Percentiles rank a stretch among this genome's conserved stretches.
phyloP scores from a whole-genome alignment of 2,329 filamentous ascomycete species.

The Ophiostoma piceae region DNA sequence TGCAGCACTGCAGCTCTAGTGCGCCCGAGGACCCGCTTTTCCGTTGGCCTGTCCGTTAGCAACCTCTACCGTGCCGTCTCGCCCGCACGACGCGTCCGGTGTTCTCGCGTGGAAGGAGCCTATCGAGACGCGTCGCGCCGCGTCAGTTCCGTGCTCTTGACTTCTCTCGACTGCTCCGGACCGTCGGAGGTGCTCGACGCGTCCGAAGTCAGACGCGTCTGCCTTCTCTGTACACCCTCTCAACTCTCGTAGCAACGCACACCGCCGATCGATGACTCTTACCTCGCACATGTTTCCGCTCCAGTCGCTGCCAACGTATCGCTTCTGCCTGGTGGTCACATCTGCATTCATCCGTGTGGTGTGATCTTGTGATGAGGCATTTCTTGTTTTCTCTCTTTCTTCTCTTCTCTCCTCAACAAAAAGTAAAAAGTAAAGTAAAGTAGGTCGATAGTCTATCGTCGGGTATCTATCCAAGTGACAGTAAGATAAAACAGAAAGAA shows the following conservation, averaged over 20 bases:
- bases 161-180: background rate
- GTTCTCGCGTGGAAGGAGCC: background rate
- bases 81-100: conserved; percentile 17
- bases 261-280: conserved; percentile 5
- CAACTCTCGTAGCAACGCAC: background rate
- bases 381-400: background rate
- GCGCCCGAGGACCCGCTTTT: conserved; percentile 12
- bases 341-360: background rate
- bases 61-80: background rate
- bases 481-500: background rate
- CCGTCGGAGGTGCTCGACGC: conserved; percentile 6
- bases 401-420: too few species aligned
- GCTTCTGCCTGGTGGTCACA: background rate
- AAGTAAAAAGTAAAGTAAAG: background rate
- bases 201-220: background rate
- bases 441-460: background rate
- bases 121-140: conserved; percentile 19
- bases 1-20: conserved; percentile 15
- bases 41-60: background rate
- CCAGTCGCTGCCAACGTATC: background rate
- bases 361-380: conserved; percentile 4
- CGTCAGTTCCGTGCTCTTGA: conserved; percentile 21
- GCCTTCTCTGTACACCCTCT: background rate
- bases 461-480: conserved; percentile 5
- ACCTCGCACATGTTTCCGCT: background rate